Evolutionary conservation across 805 yeast genomes (phyloP), one percentile per base, ranked within the genome.

Genomic region (Candida stauntonica): DNA sequence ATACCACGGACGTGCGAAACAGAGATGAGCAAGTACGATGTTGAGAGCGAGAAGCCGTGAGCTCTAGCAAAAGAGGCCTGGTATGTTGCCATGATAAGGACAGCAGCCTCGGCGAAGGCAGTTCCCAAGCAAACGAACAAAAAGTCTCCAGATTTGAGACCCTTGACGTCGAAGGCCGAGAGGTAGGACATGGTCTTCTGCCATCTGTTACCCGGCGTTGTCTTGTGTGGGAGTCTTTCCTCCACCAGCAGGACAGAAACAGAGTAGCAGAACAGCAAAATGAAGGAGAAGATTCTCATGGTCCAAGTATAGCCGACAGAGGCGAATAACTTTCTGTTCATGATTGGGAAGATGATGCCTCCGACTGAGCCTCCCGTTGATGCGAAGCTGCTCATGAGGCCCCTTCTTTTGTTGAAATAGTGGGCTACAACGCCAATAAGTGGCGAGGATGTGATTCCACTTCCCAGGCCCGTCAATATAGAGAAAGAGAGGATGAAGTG

Each of bases 401-500:
- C 87, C 51, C 86, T 64, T 45, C 63, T 75, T 32, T 56, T 64
- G 36, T 67, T 63, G 51, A 81, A 81, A 74, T 84, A 81, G 46
- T 81, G 87, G 20, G 79, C 72, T 8, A 80, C 66, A 12, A 74
- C 75, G 12, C 83, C 75, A 7, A 81, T 60, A 26, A 75, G 56
- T 1, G 86, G 86, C 17, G 77, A 68, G 55, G 76, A 63, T 20
- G 77, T 61, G 16, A 77, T 55, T 2, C 81, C 81, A 36, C 70
- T 67, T 0, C 84, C 86, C 13, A 75, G 42, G 3, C 86, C 87
- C 19, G 70, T 57, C 16, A 70, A 54, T 0, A 81, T 42, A 4
- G 79, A 71, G 49, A 78, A 78, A 26, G 81, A 63, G 17, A 80
- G 52, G 18, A 81, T 66, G 47, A 81, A 81, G 36, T 81, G 86